Conservation (phyloP, 2,329 filamentous ascomycete species). For the Beauveria sp. region DNA sequence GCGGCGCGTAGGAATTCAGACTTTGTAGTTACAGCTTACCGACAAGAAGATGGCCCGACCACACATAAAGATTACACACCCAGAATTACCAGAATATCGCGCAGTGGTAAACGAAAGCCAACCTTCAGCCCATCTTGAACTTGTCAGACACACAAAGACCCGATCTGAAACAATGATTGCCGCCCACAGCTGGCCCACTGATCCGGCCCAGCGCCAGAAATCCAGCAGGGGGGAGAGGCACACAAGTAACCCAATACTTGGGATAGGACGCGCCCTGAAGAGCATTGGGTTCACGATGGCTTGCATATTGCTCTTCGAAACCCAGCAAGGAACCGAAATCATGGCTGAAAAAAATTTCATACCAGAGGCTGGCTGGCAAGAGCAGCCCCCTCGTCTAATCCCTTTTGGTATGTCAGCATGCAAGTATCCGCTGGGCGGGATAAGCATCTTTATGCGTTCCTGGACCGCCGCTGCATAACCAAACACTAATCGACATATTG, state of each 20-base stretch:
- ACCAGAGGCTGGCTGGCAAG: too few species aligned
- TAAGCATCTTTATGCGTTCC: not conserved
- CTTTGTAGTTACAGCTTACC: not conserved
- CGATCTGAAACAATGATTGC: constrained; percentile 9
- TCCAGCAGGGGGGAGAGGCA: not conserved
- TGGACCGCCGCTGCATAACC: not conserved
- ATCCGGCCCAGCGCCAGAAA: not conserved
- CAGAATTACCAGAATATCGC: not conserved
- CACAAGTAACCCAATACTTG: not conserved
- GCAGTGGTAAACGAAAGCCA: too few species aligned
- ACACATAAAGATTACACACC: too few species aligned
- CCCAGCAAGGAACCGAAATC: too few species aligned
- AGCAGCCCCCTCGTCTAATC: too few species aligned
- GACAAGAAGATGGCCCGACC: too few species aligned
- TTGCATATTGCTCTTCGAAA: too few species aligned
- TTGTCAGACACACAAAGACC: constrained; percentile 2
- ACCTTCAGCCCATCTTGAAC: not conserved
- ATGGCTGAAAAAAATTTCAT: too few species aligned
- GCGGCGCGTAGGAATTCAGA: not conserved
- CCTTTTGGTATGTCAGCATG: too few species aligned
- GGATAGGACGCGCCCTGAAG: too few species aligned
- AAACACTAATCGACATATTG: not conserved
- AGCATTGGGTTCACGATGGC: too few species aligned
- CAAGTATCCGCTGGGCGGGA: too few species aligned
- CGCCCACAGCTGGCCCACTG: constrained; percentile 4